phyloP scores from a whole-genome alignment of 305 asterid genomes.

The Caryopteris hybrid region DNA sequence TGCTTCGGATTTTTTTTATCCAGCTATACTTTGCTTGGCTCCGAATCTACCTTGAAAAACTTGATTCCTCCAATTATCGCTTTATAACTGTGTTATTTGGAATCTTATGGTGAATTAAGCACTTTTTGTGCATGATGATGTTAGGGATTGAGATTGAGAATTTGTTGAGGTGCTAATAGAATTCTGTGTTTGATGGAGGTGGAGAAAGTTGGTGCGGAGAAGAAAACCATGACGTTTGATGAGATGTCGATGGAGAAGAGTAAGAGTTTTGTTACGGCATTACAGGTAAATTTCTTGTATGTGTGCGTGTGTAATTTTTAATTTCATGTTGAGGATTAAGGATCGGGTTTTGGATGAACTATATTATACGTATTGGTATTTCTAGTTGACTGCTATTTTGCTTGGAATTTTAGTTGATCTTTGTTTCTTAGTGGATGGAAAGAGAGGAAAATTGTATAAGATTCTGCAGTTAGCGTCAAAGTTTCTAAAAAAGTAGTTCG shows the following conservation, averaged over 20 bases:
- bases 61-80: conserved; percentile 13
- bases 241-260: conserved; percentile 67
- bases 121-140: not conserved
- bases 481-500: not conserved
- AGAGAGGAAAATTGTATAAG: not conserved
- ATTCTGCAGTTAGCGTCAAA: not conserved
- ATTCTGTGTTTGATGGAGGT: conserved; percentile 35
- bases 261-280: conserved; percentile 73
- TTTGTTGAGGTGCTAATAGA: conserved; percentile 7
- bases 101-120: not conserved
- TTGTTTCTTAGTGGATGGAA: not conserved
- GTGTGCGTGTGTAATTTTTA: not conserved
- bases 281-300: conserved; percentile 47
- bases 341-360: conserved; percentile 23
- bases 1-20: not conserved
- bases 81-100: not conserved
- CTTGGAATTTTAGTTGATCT: not conserved
- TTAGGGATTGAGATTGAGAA: conserved; percentile 4
- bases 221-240: conserved; percentile 53
- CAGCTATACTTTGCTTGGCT: conserved; percentile 26
- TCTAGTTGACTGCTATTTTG: not conserved
- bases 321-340: not conserved
- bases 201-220: conserved; percentile 30
- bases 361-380: not conserved
- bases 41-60: conserved; percentile 21